Evolutionary conservation across 2,329 filamentous ascomycete species (phyloP), one percentile per base, ranked within the genome.

Genomic region (Talaromyces verruculosus): DNA sequence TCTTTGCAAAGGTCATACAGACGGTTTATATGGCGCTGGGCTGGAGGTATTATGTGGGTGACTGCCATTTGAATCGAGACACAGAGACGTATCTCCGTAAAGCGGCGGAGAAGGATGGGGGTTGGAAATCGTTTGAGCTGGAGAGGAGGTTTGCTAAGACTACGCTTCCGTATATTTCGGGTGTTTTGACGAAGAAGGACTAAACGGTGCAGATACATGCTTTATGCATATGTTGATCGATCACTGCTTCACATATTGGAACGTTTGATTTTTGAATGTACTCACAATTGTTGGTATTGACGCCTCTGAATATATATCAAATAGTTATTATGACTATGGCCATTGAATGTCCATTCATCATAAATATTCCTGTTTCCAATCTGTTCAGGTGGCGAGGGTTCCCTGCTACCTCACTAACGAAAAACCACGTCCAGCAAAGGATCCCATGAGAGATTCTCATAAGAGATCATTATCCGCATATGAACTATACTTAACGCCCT

Each of bases 1-100:
- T 82, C 11, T 6, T 81, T 13, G 83, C 79, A n/a, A 72, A 82
- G 22, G 11, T 78, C 17, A 70, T 81, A 70, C 85, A 87, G 74
- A 68, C 76, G 11, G 67, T 83, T 13, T 85, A 80, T 72, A 76
- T 75, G 35, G 37, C 77, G 2, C 55, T 82, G 2, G 82, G 83
- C 4, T 87, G 84, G 84, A 78, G 78, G 4, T 84, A 82, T 69
- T 83, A 84, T 67, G 73, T 85, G 69, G 84, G 82, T 5, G 81
- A 82, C 65, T 87, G 85, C 70, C 75, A 80, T 64, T 69, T 87
- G 67, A 77, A 82, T 70, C 75, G 84, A 57, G 78, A 84, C 73
- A 86, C 83, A 11, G 76, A 76, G 61, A 71, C 72, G 30, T 80
- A 74, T 53, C 71, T 86, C 68, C 76, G 75, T 61, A 73, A 74